Evolutionary conservation across 2,329 filamentous ascomycete genomes (phyloP).

Genomic region (Chaetomium olivaceum): DNA sequence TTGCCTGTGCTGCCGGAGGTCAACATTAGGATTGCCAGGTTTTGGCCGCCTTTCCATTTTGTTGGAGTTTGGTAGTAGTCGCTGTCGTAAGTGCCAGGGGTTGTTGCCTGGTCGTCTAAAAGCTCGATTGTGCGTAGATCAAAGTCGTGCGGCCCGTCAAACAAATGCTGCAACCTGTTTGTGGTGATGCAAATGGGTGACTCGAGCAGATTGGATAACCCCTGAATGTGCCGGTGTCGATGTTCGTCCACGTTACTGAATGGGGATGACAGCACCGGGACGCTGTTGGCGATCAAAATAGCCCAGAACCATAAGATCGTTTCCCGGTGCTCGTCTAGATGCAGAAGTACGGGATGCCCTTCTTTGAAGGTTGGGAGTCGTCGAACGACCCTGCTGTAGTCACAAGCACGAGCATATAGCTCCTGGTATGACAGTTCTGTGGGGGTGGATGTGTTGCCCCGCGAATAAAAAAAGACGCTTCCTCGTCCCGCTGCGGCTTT

Average conservation of each 20-base stretch:
- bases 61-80: neutral
- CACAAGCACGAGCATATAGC: too few relatives aligned
- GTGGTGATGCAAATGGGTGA: neutral
- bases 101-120: too few relatives aligned
- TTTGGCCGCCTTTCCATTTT: neutral
- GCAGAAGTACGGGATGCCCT: conserved; percentile 23
- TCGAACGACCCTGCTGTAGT: too few relatives aligned
- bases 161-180: neutral
- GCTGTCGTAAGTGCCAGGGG: neutral
- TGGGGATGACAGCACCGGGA: conserved; percentile 19
- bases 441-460: too few relatives aligned
- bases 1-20: conserved; percentile 56
- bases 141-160: conserved; percentile 8
- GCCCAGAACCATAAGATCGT: conserved; percentile 35
- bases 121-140: conserved; percentile 6
- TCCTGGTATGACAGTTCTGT: too few relatives aligned
- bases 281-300: conserved; percentile 25
- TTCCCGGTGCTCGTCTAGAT: conserved; percentile 32
- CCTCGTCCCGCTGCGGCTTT: too few relatives aligned
- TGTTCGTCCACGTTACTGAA: conserved; percentile 26
- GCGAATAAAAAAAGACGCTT: too few relatives aligned
- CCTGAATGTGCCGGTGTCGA: conserved; percentile 25
- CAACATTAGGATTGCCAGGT: conserved; percentile 45
- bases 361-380: neutral
- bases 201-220: conserved; percentile 2